Evolutionary conservation across 1,139 yeast genomes (phyloP), one percentile per base, ranked within the genome.

Genomic region (Taiozyma sp.): DNA sequence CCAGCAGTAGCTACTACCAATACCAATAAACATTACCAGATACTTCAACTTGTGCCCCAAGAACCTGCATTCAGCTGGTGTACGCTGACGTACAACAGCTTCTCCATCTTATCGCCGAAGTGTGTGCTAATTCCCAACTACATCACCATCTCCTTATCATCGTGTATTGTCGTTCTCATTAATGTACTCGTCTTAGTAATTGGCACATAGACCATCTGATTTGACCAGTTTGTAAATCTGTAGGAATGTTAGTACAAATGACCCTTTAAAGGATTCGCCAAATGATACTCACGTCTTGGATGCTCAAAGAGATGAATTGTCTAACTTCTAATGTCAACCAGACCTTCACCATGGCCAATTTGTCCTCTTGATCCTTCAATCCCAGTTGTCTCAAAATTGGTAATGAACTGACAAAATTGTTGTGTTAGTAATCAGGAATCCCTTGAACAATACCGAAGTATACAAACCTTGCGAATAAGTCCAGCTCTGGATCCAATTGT

Each of bases 401-500:
- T 57, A 93, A 73, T 12, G 99, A 86, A 66, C 96, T 87, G 63
- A 49, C 54, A 44, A 34, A 19, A 24, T 24, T 1, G 29, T 41
- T 42, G 32, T 43, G 76, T 72, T 72, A 70, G 70, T 67, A 46
- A 51, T 56, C 58, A 44, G 64, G 61, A 42, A 60, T 57, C 41
- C 87, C 89, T 64, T 83, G 70, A 51, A 79, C 56, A 64, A 81
- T 66, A 46, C 82, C 80, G 68, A 61, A 69, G 53, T 79, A 84
- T 84, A 86, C 91, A 79, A 81, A 84, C 92, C 93, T 87, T 78
- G 96, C 96, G 78, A 93, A 92, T 54, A 93, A 77, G 70, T 93
- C 99, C 64, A 93, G 75, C 45, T 89, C 83, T 2, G 98, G 98
- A 69, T 93, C 96, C 53, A 93, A 74, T 68, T 88, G 96, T 65